Percentiles rank a stretch among this genome's conserved stretches.
phyloP scores from a whole-genome alignment of 441 rosid species.

The Caryocar brasiliense region DNA sequence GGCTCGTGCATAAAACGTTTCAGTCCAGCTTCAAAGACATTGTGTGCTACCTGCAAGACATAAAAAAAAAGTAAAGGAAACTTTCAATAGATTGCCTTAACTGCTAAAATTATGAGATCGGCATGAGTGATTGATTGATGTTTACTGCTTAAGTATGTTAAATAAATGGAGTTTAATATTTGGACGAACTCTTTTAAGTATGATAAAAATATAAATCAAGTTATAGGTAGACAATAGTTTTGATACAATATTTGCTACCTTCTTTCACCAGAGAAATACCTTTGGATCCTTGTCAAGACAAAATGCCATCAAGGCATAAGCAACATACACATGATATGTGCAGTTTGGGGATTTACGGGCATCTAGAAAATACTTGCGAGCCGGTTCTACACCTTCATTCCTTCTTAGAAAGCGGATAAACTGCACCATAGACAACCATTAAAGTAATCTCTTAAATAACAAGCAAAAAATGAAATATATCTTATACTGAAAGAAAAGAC shows the following conservation, averaged over 20 bases:
- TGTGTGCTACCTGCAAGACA: constrained; percentile 70
- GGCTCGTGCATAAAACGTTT: constrained; percentile 93
- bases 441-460: neutral
- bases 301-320: constrained; percentile 87
- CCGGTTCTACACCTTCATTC: constrained; percentile 91
- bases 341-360: constrained; percentile 80
- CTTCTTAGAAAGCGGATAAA: constrained; percentile 84
- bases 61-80: constrained; percentile 4
- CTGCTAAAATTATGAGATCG: neutral
- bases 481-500: too few species aligned
- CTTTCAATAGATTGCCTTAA: neutral
- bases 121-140: neutral
- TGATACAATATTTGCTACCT: neutral
- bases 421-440: constrained; percentile 30
- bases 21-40: constrained; percentile 87
- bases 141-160: neutral
- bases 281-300: constrained; percentile 91
- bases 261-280: constrained; percentile 29
- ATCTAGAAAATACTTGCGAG: constrained; percentile 90
- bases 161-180: too few species aligned
- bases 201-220: too few species aligned
- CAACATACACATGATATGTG: constrained; percentile 87
- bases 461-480: neutral
- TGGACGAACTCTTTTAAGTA: too few species aligned
- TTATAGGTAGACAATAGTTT: too few species aligned